Evolutionary conservation across 2,329 filamentous ascomycete genomes (phyloP).

Genomic region (Trichoderma breve): DNA sequence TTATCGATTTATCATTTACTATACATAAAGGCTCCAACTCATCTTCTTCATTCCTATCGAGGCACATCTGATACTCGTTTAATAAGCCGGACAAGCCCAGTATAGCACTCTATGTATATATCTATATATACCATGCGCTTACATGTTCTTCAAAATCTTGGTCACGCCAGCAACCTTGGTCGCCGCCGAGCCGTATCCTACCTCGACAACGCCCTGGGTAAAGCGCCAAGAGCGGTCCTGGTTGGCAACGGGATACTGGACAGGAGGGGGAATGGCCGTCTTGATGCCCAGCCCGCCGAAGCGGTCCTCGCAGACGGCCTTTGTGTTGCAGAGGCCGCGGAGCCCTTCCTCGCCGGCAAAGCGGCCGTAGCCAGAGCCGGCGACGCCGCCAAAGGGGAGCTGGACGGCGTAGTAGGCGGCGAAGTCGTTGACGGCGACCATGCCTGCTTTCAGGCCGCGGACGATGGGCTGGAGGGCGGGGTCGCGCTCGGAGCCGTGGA

Average conservation of each 20-base stretch:
- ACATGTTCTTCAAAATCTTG: constrained; percentile 45
- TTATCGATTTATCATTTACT: not conserved
- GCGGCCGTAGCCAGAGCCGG: constrained; percentile 84
- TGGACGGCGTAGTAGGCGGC: constrained; percentile 90
- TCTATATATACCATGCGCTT: constrained; percentile 4
- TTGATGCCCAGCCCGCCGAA: constrained; percentile 58
- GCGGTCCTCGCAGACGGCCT: constrained; percentile 80
- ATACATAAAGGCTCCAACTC: not conserved
- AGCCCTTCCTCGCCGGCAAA: constrained; percentile 92
- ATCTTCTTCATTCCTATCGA: not conserved
- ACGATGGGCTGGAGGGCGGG: constrained; percentile 64
- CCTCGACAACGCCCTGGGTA: constrained; percentile 57
- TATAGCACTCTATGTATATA: not conserved
- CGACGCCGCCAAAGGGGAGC: constrained; percentile 89
- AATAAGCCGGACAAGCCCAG: not conserved
- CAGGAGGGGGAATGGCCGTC: constrained; percentile 75
- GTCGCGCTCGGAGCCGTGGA: constrained; percentile 70
- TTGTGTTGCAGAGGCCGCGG: constrained; percentile 79
- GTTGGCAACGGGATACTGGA: constrained; percentile 76
- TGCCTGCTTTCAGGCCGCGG: constrained; percentile 70
- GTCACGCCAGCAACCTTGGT: constrained; percentile 42
- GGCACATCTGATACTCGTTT: not conserved
- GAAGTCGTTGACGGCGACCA: constrained; percentile 96
- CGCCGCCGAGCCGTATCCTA: constrained; percentile 52
- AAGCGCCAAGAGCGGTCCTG: constrained; percentile 65